phyloP scores from a whole-genome alignment of 1,284 basidiomycete genomes.

The Cryptococcus sp. region DNA sequence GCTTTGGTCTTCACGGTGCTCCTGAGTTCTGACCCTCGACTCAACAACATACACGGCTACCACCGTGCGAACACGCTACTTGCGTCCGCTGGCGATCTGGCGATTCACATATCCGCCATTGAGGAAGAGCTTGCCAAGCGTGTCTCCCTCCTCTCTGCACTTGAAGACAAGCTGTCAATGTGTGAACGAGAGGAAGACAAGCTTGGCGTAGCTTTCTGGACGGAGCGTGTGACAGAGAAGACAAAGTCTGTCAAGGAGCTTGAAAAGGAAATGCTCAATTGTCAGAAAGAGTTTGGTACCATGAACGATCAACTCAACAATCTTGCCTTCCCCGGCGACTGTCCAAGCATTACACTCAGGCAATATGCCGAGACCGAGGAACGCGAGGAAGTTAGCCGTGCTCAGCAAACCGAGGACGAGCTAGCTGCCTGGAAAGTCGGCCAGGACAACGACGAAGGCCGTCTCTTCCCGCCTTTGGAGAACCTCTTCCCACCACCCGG shows the following conservation, averaged over 20 bases:
- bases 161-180: constrained; percentile 38
- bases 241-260: constrained; percentile 27
- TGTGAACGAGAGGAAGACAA: constrained; percentile 31
- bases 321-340: constrained; percentile 10
- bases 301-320: constrained; percentile 35
- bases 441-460: constrained; percentile 24
- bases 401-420: constrained; percentile 37
- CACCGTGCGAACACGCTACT: constrained; percentile 42
- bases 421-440: constrained; percentile 41
- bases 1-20: constrained; percentile 50
- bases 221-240: constrained; percentile 42
- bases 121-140: constrained; percentile 36
- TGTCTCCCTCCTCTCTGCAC: constrained; percentile 35
- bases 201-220: constrained; percentile 41
- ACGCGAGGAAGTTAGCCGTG: constrained; percentile 24
- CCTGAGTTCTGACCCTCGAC: constrained; percentile 46
- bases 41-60: constrained; percentile 42
- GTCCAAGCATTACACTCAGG: constrained; percentile 21
- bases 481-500: constrained; percentile 26
- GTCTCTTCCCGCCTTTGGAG: constrained; percentile 44
- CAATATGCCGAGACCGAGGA: constrained; percentile 32
- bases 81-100: constrained; percentile 26
- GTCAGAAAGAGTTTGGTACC: constrained; percentile 22
- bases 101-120: constrained; percentile 26
- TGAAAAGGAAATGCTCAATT: constrained; percentile 23